These are phyloP conservation scores for Coniochaeta sp. DNA, from an alignment of 2,329 filamentous ascomycete species.

Conservation along the genomic window DNA sequence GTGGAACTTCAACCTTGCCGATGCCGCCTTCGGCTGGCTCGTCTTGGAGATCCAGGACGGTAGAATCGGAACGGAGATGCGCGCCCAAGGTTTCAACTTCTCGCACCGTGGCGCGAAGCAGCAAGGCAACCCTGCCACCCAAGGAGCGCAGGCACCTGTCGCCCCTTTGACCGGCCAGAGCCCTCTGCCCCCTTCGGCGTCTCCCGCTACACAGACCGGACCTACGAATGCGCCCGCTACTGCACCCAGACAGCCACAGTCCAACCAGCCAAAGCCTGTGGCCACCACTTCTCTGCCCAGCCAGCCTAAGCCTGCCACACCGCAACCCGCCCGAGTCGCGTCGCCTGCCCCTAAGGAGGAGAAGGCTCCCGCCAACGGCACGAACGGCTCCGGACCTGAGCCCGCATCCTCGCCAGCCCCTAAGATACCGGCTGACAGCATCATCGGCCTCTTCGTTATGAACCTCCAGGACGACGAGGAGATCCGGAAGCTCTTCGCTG, in stretches of 20 bases:
- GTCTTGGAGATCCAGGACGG: slow-evolving; percentile 93
- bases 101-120: slow-evolving; percentile 88
- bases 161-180: slow-evolving; percentile 26
- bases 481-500: slow-evolving; percentile 70
- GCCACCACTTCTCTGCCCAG: slow-evolving; percentile 25
- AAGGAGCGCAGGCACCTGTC: slow-evolving; percentile 18
- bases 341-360: slow-evolving; percentile 49
- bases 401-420: slow-evolving; percentile 49
- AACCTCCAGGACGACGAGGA: slow-evolving; percentile 80
- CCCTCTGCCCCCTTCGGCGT: slow-evolving; percentile 23
- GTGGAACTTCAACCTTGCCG: slow-evolving; percentile 99
- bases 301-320: slow-evolving; percentile 41
- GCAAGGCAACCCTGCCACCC: slow-evolving; percentile 29
- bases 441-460: slow-evolving; percentile 83
- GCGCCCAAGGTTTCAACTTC: slow-evolving; percentile 98
- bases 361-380: slow-evolving; percentile 48
- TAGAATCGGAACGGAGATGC: slow-evolving; percentile 96
- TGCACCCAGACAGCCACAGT: slow-evolving; percentile 28
- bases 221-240: slow-evolving; percentile 13
- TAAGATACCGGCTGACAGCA: slow-evolving; percentile 56
- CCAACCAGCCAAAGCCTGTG: slow-evolving; percentile 34
- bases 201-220: slow-evolving; percentile 26
- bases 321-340: slow-evolving; percentile 32
- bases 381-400: slow-evolving; percentile 39
- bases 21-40: slow-evolving; percentile 94